These are phyloP conservation scores for Fusarium sororula DNA, from an alignment of 2,329 filamentous ascomycete species.

Conservation along the genomic window DNA sequence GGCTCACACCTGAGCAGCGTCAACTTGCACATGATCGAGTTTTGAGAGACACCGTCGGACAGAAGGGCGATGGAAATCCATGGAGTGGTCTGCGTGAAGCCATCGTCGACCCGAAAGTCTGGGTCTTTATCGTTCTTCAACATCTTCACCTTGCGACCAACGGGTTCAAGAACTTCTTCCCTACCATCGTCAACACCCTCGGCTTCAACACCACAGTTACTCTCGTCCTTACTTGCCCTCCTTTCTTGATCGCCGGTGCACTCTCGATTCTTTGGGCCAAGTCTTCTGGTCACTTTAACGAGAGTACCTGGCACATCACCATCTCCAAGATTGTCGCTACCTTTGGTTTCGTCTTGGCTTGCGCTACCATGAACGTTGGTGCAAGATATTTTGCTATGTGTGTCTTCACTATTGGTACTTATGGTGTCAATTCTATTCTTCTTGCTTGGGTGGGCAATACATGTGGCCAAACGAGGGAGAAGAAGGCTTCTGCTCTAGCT, in stretches of 20 bases:
- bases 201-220: slow-evolving; percentile 59
- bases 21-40: slow-evolving; percentile 55
- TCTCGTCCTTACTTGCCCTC: slow-evolving; percentile 60
- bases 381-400: slow-evolving; percentile 46
- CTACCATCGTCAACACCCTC: slow-evolving; percentile 55
- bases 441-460: slow-evolving; percentile 54
- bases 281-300: slow-evolving; percentile 35
- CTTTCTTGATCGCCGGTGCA: slow-evolving; percentile 55
- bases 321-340: slow-evolving; percentile 52
- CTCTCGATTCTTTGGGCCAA: slow-evolving; percentile 34
- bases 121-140: slow-evolving; percentile 37
- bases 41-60: slow-evolving; percentile 26
- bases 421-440: slow-evolving; percentile 55
- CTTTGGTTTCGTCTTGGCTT: slow-evolving; percentile 37
- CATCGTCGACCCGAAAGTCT: slow-evolving; percentile 39
- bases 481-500: slow-evolving; percentile 56
- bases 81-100: slow-evolving; percentile 18
- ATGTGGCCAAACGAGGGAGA: slow-evolving; percentile 57
- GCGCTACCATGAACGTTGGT: slow-evolving; percentile 38
- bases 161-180: slow-evolving; percentile 46
- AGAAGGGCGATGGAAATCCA: slow-evolving; percentile 28
- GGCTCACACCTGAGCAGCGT: slow-evolving; percentile 51
- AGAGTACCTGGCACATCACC: slow-evolving; percentile 30
- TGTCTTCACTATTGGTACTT: slow-evolving; percentile 49
- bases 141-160: slow-evolving; percentile 39